Evolutionary conservation across 345 rosid species (phyloP).

Genomic region (Populus simonii): DNA sequence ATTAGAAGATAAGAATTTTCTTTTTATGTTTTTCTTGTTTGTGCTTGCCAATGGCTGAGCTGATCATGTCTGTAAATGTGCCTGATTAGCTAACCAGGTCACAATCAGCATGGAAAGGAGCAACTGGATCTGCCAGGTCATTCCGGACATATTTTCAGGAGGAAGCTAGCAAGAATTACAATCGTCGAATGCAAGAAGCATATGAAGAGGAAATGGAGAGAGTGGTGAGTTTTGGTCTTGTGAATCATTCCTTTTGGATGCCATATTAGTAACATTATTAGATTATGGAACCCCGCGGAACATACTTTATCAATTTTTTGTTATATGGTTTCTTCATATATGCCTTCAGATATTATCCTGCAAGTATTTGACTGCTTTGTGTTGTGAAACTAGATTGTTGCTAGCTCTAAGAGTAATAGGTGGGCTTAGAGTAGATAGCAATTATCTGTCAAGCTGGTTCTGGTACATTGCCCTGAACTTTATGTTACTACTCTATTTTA

Average conservation of each 20-base stretch:
- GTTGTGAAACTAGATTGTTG: not conserved
- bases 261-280: too few relatives aligned
- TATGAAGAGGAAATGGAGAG: slow-evolving; percentile 97
- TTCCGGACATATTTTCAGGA: slow-evolving; percentile 74
- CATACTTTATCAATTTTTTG: not conserved
- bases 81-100: slow-evolving; percentile 59
- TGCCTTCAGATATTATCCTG: not conserved
- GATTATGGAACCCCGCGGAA: not conserved
- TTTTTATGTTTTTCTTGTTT: not conserved
- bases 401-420: too few relatives aligned
- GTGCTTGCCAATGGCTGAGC: not conserved
- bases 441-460: too few relatives aligned
- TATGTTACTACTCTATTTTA: too few relatives aligned
- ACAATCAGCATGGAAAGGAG: slow-evolving; percentile 49
- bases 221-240: slow-evolving; percentile 57
- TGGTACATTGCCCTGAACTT: too few relatives aligned
- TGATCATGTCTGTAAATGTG: slow-evolving; percentile 28
- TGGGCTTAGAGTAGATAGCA: too few relatives aligned
- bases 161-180: slow-evolving; percentile 86
- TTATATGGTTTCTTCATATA: not conserved
- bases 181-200: slow-evolving; percentile 87
- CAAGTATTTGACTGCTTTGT: not conserved
- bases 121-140: slow-evolving; percentile 39
- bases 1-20: not conserved
- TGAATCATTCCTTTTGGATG: too few relatives aligned